phyloP scores from a whole-genome alignment of 495 filamentous ascomycete species.

The Podospora sp. region DNA sequence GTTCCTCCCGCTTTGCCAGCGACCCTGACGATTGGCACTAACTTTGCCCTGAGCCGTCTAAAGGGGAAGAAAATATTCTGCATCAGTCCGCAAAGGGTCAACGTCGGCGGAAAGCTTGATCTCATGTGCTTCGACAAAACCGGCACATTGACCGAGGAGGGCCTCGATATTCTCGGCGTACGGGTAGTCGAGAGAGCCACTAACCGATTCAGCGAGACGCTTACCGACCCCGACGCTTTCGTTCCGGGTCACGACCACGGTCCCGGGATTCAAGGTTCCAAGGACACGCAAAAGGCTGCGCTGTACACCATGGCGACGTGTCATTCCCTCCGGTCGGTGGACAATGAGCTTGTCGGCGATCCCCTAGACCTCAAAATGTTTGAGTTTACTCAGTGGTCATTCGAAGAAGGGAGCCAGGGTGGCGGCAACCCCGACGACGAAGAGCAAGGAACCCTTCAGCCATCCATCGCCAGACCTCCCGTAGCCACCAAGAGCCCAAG shows the following conservation, averaged over 20 bases:
- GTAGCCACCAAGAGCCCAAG: slow-evolving; percentile 59
- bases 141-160: slow-evolving; percentile 95
- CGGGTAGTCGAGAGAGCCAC: slow-evolving; percentile 68
- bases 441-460: slow-evolving; percentile 67
- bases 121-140: slow-evolving; percentile 99
- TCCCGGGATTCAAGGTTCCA: slow-evolving; percentile 58
- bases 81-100: slow-evolving; percentile 94
- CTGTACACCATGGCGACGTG: slow-evolving; percentile 97
- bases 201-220: slow-evolving; percentile 54
- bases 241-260: slow-evolving; percentile 58
- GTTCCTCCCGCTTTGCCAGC: slow-evolving; percentile 97
- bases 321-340: slow-evolving; percentile 84
- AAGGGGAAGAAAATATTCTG: slow-evolving; percentile 92
- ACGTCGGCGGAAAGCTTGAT: slow-evolving; percentile 94
- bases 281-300: slow-evolving; percentile 66
- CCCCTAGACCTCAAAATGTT: slow-evolving; percentile 99
- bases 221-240: slow-evolving; percentile 53
- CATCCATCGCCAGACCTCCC: slow-evolving; percentile 85
- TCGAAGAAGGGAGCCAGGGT: slow-evolving; percentile 77
- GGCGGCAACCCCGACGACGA: slow-evolving; percentile 60
- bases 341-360: slow-evolving; percentile 88
- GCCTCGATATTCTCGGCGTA: slow-evolving; percentile 89
- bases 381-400: slow-evolving; percentile 92
- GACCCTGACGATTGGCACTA: slow-evolving; percentile 93
- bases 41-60: slow-evolving; percentile 86